These are phyloP conservation scores for Skeletonema menzelii DNA, from an alignment of 108 stramenopile species.

Conservation along the genomic window DNA sequence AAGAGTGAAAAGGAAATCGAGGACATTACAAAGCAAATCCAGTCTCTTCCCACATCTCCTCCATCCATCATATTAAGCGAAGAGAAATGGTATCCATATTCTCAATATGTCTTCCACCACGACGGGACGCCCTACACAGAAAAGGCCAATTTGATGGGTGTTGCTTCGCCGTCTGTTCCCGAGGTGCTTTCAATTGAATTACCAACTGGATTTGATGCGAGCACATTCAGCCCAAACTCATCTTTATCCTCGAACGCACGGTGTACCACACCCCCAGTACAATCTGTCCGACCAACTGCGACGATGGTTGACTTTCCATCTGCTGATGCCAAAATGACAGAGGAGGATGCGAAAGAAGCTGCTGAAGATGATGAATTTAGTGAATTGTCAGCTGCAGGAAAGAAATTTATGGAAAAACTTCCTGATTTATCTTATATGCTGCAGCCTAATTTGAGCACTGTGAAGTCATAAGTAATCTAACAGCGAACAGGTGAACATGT, in stretches of 20 bases:
- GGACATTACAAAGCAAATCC: conserved; percentile 13
- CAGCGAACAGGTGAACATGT: too few relatives aligned
- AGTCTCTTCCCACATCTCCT: conserved; percentile 11
- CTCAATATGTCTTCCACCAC: conserved; percentile 34
- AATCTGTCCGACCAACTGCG: conserved; percentile 1
- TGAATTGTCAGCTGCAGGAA: conserved; percentile 26
- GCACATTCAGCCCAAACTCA: conserved; percentile 13
- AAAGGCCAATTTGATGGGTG: conserved; percentile 3
- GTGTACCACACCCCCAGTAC: background rate
- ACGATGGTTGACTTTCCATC: conserved; percentile 30
- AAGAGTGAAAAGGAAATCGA: conserved; percentile 27
- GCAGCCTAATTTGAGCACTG: conserved; percentile 18
- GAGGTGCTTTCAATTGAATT: conserved; percentile 40
- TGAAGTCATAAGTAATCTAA: background rate
- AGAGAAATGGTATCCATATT: conserved; percentile 46
- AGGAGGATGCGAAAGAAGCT: background rate
- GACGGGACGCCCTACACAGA: conserved; percentile 28
- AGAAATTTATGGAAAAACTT: conserved; percentile 32
- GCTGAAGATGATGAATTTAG: conserved; percentile 11
- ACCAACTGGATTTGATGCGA: conserved; percentile 46
- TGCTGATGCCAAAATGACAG: background rate
- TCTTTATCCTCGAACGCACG: background rate
- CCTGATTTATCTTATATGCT: conserved; percentile 48
- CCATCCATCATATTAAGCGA: conserved; percentile 32
- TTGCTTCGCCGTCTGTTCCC: conserved; percentile 28